Base-by-base conservation (phyloP, 495 filamentous ascomycete genomes). In the Pyrenopolyporus hunteri region DNA sequence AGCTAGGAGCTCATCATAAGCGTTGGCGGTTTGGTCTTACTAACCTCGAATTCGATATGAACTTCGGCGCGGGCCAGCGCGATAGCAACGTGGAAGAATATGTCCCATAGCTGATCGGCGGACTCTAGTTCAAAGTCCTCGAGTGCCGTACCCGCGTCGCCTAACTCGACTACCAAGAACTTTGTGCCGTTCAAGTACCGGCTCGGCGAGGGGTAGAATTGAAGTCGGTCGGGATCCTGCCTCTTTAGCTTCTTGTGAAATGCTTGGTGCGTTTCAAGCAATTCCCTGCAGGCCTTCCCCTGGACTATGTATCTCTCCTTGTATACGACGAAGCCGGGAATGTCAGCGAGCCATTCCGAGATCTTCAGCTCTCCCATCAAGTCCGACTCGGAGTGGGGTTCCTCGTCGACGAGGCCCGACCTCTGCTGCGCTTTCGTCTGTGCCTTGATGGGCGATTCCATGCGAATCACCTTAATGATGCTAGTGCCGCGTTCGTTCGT, bases 251-350 rank as follows among this genome's bases (percentile, higher is more conserved):
- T 79, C 52, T 80, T 73, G 33, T 90, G 84, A 74, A 85, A 92
- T 3, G 59, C 67, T 65, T 79, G 78, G 66, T 83, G 87, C 13
- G 91, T 90, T 28, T 81, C 74, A 22, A 86, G 76, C 42, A 94
- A 85, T 0, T 77, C 72, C 23, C 76, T 73, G 6, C 88, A 82
- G 7, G 89, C 85, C 13, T 82, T 82, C 0, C 92, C 92, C 63
- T 85, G 76, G 0, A 96, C 78, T 6, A 97, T 77, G 39, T 89
- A 86, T 4, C 89, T 82, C 37, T 89, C 87, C 66, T 92, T 85
- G 76, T 93, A 93, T n/a, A 87, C 81, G n/a, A 91, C 90, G 72
- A 95, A 97, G n/a, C 92, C 92, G 1, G 91, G 90, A 36, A 93
- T 85, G 13, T 85, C 82, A 40, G 89, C 85, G 17, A 97, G 82